These are phyloP conservation scores for Eucommia ulmoides DNA, from an alignment of 257 asterid species.

Conservation along the genomic window DNA sequence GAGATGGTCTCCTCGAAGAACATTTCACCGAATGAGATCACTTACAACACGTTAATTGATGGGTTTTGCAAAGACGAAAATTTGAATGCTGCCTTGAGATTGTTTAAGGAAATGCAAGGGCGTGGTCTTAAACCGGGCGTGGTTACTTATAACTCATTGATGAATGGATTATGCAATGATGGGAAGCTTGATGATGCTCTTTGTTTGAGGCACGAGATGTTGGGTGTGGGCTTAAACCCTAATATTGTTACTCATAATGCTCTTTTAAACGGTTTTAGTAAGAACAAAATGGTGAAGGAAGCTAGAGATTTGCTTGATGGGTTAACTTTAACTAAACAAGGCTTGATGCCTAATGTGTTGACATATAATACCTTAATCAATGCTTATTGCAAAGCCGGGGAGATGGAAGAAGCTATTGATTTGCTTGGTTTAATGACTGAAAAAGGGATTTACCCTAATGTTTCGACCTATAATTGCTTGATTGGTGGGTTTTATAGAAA, in stretches of 20 bases:
- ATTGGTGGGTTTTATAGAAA: slow-evolving; percentile 50
- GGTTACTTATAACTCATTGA: slow-evolving; percentile 54
- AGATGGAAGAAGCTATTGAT: slow-evolving; percentile 43
- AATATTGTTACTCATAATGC: slow-evolving; percentile 52
- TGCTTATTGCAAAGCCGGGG: slow-evolving; percentile 57
- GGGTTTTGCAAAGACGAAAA: slow-evolving; percentile 78
- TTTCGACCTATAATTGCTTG: slow-evolving; percentile 74
- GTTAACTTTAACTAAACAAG: slow-evolving; percentile 29
- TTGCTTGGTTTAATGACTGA: slow-evolving; percentile 40
- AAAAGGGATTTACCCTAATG: slow-evolving; percentile 38
- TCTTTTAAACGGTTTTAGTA: slow-evolving; percentile 50
- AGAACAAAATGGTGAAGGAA: slow-evolving; percentile 43
- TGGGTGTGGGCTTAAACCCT: slow-evolving; percentile 44
- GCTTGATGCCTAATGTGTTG: slow-evolving; percentile 35
- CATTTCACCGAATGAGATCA: slow-evolving; percentile 38
- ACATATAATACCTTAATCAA: slow-evolving; percentile 57
- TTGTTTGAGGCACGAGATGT: slow-evolving; percentile 48
- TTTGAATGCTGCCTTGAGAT: slow-evolving; percentile 33
- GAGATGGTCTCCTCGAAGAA: slow-evolving; percentile 62
- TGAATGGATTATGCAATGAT: slow-evolving; percentile 44
- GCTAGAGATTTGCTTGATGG: slow-evolving; percentile 51
- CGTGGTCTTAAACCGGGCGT: slow-evolving; percentile 35
- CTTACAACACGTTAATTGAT: slow-evolving; percentile 60
- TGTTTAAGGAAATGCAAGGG: slow-evolving; percentile 56
- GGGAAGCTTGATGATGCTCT: slow-evolving; percentile 57